Evolutionary conservation across 2,329 filamentous ascomycete genomes (phyloP).

Genomic region (Diaporthe vexans): DNA sequence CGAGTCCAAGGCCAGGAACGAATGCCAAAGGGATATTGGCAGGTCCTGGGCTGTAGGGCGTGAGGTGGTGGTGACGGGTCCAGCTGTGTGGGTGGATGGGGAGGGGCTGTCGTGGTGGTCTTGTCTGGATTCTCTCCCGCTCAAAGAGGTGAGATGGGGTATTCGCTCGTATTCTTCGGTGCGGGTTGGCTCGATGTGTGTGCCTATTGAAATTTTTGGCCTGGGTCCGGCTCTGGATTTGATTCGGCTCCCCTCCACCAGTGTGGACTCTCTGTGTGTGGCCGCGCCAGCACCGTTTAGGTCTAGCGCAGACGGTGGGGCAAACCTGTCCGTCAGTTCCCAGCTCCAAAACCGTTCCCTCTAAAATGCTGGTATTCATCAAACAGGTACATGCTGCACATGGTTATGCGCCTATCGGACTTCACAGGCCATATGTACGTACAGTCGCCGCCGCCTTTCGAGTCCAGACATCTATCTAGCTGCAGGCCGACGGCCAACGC

Average conservation of each 20-base stretch:
- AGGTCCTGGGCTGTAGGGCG: conserved; percentile 24
- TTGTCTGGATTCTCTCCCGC: conserved; percentile 6
- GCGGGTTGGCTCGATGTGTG: conserved; percentile 24
- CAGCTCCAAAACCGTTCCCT: too few species aligned
- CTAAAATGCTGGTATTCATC: background rate
- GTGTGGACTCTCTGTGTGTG: conserved; percentile 22
- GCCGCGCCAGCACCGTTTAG: conserved; percentile 5
- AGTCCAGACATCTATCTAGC: background rate
- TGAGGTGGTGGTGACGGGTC: conserved; percentile 30
- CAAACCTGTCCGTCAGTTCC: background rate
- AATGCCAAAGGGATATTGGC: conserved; percentile 6
- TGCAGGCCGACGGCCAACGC: background rate
- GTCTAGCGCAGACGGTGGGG: conserved; percentile 18
- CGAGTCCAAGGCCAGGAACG: conserved; percentile 19
- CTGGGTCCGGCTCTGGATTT: background rate
- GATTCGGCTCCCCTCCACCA: conserved; percentile 25
- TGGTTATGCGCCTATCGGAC: conserved; percentile 13
- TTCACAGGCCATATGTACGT: background rate
- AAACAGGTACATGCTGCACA: background rate
- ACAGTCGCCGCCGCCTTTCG: background rate
- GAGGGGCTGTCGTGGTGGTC: conserved; percentile 23
- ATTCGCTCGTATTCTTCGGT: conserved; percentile 33
- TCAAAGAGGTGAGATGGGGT: conserved; percentile 18
- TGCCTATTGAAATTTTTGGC: conserved; percentile 31
- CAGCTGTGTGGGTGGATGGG: conserved; percentile 20